phyloP scores from a whole-genome alignment of 805 yeast genomes.

The Hanseniaspora pseudoguilliermondii region DNA sequence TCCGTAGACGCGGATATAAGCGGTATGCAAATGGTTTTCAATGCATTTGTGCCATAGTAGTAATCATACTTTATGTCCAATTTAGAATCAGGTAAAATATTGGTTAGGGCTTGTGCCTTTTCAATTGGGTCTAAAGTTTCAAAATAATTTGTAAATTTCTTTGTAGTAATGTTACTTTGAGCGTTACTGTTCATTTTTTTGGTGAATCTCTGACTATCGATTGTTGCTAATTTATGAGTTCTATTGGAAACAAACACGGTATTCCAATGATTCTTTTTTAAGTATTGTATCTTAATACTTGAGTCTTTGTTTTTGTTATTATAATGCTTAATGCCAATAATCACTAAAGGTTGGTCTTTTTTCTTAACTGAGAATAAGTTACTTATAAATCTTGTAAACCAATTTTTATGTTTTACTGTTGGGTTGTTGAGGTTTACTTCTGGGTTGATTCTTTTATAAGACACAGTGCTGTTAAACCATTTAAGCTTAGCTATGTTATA shows the following conservation, averaged over 20 bases:
- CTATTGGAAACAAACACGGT: neutral
- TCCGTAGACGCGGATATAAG: neutral
- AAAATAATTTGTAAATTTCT: neutral
- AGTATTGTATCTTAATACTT: neutral
- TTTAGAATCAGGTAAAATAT: neutral
- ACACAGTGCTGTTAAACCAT: neutral
- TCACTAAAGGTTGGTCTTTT: constrained; percentile 1
- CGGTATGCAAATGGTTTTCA: constrained; percentile 11
- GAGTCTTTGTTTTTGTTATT: neutral
- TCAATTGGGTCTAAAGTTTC: neutral
- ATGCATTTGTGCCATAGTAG: constrained; percentile 10
- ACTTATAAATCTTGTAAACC: neutral
- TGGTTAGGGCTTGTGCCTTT: neutral
- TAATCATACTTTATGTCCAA: constrained; percentile 2
- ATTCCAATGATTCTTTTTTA: neutral
- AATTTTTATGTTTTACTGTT: neutral
- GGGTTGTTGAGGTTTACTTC: neutral
- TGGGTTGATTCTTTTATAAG: neutral
- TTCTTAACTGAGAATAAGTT: neutral
- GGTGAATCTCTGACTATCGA: neutral
- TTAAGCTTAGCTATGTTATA: neutral
- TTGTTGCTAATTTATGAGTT: neutral
- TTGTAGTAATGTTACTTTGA: neutral
- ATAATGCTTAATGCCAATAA: neutral
- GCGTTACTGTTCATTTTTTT: neutral